Conservation (phyloP, 345 rosid genomes). For the Pseudoturritis turrita region DNA sequence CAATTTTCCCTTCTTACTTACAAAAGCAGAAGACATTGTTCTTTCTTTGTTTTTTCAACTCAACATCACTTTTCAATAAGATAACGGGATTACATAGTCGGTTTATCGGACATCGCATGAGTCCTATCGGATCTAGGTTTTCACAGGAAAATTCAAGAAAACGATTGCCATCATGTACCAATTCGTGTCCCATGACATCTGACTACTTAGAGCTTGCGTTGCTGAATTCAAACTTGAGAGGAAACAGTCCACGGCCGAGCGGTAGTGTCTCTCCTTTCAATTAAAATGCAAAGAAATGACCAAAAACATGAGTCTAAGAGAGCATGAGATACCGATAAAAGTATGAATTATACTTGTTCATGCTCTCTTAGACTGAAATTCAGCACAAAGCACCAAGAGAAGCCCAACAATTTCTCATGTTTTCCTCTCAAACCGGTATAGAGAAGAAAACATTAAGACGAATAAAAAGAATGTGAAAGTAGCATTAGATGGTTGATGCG, state of each 20-base stretch:
- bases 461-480: not conserved
- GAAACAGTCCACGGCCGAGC: slow-evolving; percentile 93
- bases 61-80: no score
- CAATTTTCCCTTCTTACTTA: not conserved
- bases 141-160: no score
- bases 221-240: slow-evolving; percentile 86
- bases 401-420: slow-evolving; percentile 1
- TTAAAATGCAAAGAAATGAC: slow-evolving; percentile 89
- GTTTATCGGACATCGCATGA: no score
- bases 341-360: no score
- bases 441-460: not conserved
- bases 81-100: no score
- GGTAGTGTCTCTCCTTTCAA: slow-evolving; percentile 92
- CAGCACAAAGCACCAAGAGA: slow-evolving; percentile 20
- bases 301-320: slow-evolving; percentile 71
- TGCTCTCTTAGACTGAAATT: no score
- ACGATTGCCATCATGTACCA: no score
- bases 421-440: not conserved
- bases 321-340: not conserved
- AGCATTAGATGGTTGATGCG: slow-evolving; percentile 12
- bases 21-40: not conserved
- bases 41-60: no score
- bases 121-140: no score
- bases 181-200: no score
- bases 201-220: slow-evolving; percentile 53